Evolutionary conservation across 345 rosid species (phyloP), one percentile per base, ranked within the genome.

Genomic region (Clarkia xantiana): DNA sequence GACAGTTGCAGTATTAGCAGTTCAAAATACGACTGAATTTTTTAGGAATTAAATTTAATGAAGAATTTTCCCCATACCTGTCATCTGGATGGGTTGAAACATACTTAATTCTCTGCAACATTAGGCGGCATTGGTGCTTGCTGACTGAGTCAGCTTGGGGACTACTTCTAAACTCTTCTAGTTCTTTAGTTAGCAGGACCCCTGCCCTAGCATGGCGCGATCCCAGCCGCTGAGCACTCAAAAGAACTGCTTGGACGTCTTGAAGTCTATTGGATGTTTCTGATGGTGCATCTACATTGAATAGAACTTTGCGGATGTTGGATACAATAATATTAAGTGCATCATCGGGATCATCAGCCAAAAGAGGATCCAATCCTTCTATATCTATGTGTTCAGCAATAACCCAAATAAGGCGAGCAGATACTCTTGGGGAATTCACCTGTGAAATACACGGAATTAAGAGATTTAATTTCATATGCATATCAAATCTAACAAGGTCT

Each of bases 331-430:
- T 79, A 67, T 91, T 86, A 44, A 91, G 70, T 1, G 93, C 81
- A 66, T 86, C 98, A 55, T 91, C 94, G 9, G 98, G 98, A 62
- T 86, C 96, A 74, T 91, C 98, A 54, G 94, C 98, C 63, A 91
- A 75, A 70, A 91, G 94, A 44, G 96, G 98, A 79, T 91, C 98
- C 63, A 86, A 69, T 50, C 96, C 98, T 62, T 91, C 96, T 55
- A 91, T 63, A 69, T 91, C 86, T 59, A 91, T 75, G 71, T 91
- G 98, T 65, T 91, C 98, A 19, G 91, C 71, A 14, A 91, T 68
- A 45, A 93, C 78, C 96, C 94, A 91, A 54, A 91, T 78, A 70
- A 91, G 71, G 44, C 94, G 93, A 40, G 84, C 86, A 67, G 65
- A 63, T 52, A 81, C 69, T 73, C 89, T 78, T 36, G 82, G 80